A percentile compares a stretch with the other conserved stretches of the same genome.
Conservation (phyloP, 169 alveolate genomes). For the Cryptosporidium bovis region DNA sequence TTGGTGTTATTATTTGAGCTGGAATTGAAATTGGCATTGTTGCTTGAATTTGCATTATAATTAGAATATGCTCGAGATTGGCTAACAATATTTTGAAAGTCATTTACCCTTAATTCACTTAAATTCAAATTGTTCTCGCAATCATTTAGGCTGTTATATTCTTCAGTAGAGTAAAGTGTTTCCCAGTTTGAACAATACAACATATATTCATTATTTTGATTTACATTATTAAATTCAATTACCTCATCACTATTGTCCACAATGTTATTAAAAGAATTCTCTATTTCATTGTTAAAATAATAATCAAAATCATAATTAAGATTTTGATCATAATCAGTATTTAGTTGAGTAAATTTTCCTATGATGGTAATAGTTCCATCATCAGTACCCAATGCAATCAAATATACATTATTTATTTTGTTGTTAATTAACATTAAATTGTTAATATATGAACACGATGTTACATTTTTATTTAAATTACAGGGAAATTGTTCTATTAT, state of each 20-base stretch:
- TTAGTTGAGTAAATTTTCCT: background rate
- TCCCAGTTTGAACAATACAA: conserved; percentile 4
- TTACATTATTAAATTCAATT: background rate
- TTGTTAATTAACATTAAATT: conserved; percentile 6
- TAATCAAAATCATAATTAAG: no score
- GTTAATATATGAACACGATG: conserved; percentile 24
- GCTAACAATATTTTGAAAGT: no score
- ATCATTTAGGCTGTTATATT: no score
- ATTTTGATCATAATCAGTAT: background rate
- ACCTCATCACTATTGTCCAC: background rate
- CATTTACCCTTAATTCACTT: no score
- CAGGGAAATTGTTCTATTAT: conserved; percentile 55
- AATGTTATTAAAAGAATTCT: background rate
- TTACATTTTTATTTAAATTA: background rate
- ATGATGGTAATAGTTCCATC: conserved; percentile 22
- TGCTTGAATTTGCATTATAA: no score
- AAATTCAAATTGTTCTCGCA: no score
- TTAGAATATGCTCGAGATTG: no score
- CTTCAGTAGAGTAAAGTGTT: no score
- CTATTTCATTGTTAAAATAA: background rate
- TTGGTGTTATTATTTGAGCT: no score
- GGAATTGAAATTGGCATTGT: no score
- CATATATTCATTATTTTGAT: background rate
- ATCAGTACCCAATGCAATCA: conserved; percentile 26
- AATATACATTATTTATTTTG: background rate